Evolutionary conservation across 371 early-diverging fungal species (phyloP).

Genomic region (Syncephalastrum monosporum): DNA sequence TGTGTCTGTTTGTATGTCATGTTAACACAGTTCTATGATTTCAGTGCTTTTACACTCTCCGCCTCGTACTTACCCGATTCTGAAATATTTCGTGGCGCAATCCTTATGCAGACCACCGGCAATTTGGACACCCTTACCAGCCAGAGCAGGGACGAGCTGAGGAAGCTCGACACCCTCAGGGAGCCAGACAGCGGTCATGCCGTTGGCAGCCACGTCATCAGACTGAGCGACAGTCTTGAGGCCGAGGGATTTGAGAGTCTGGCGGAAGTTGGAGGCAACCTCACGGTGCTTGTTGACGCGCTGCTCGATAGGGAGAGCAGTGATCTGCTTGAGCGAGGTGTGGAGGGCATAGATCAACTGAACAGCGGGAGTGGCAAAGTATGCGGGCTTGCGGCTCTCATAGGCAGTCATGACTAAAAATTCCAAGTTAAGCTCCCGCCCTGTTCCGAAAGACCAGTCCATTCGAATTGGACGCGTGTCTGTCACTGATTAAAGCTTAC

Average conservation of each 20-base stretch:
- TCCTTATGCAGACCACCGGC: constrained; percentile 93
- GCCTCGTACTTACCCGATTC: constrained; percentile 65
- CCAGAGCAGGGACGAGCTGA: constrained; percentile 77
- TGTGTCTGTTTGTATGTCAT: constrained; percentile 55
- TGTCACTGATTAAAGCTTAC: constrained; percentile 26
- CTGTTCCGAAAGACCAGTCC: background rate
- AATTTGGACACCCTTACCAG: constrained; percentile 80
- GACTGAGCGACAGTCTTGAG: constrained; percentile 71
- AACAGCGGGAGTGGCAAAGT: constrained; percentile 98
- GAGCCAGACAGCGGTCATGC: constrained; percentile 94
- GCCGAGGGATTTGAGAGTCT: constrained; percentile 66
- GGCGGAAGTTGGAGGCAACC: constrained; percentile 75
- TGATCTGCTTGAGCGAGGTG: constrained; percentile 79
- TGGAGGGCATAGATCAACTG: constrained; percentile 90
- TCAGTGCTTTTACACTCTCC: no score
- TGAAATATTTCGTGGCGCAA: constrained; percentile 89
- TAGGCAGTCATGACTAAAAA: constrained; percentile 87
- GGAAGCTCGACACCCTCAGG: constrained; percentile 81
- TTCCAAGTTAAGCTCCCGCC: constrained; percentile 4
- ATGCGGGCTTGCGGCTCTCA: constrained; percentile 86
- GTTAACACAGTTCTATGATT: no score
- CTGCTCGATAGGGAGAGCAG: constrained; percentile 62
- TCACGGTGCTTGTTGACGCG: constrained; percentile 72
- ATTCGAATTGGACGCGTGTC: background rate
- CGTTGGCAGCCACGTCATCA: constrained; percentile 79